Evolutionary conservation across 176 grass and related monocot species (phyloP).

Genomic region (Musa troglodytarum): DNA sequence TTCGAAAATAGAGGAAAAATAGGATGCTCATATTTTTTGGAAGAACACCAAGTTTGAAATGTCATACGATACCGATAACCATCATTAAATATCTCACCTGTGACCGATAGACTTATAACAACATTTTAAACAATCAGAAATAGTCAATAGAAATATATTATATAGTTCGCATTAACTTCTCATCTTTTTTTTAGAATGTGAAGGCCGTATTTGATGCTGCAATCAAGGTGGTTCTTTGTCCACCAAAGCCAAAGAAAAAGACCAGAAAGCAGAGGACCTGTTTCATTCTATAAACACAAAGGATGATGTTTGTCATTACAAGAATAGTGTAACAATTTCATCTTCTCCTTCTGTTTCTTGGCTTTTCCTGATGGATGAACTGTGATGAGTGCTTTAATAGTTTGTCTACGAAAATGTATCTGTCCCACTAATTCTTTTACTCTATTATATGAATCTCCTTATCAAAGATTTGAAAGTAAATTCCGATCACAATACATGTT

Average conservation of each 20-base stretch:
- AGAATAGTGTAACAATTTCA: background rate
- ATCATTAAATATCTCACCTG: no score
- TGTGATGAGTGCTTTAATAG: background rate
- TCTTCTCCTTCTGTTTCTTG: background rate
- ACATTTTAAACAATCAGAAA: no score
- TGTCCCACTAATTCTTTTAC: background rate
- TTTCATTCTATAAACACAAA: slow-evolving; percentile 48
- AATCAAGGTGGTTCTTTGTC: slow-evolving; percentile 61
- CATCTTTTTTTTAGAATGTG: slow-evolving; percentile 40
- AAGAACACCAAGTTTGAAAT: no score
- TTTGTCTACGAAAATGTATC: background rate
- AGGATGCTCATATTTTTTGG: no score
- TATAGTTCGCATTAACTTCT: background rate
- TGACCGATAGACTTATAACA: no score
- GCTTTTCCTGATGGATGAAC: background rate
- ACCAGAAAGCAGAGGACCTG: slow-evolving; percentile 47
- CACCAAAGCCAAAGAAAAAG: slow-evolving; percentile 65
- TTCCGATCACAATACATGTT: background rate
- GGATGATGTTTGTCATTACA: background rate
- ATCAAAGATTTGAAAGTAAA: background rate
- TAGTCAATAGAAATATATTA: no score
- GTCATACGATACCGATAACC: no score
- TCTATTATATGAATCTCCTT: background rate
- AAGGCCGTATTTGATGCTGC: slow-evolving; percentile 67
- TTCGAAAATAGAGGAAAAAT: no score